phyloP scores from a whole-genome alignment of 2,329 filamentous ascomycete genomes.

The Hysterium pulicare region DNA sequence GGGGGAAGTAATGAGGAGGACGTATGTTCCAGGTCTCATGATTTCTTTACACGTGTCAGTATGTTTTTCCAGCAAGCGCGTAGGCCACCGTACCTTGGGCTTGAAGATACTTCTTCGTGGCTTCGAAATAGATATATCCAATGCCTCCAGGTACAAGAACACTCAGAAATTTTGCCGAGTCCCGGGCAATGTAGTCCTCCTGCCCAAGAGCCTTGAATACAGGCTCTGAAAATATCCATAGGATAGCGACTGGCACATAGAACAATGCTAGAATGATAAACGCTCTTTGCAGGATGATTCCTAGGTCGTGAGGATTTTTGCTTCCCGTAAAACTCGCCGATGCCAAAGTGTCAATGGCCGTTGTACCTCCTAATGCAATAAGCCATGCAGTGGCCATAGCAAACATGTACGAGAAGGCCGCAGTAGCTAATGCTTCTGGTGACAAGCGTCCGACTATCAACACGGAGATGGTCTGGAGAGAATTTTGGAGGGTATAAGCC shows the following conservation, averaged over 20 bases:
- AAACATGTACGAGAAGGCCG: conserved; percentile 91
- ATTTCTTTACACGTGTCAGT: conserved; percentile 45
- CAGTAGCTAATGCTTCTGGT: conserved; percentile 74
- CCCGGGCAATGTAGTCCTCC: conserved; percentile 69
- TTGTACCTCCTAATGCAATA: conserved; percentile 80
- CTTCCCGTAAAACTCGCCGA: conserved; percentile 80
- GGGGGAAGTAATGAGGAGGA: conserved; percentile 59
- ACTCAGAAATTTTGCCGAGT: conserved; percentile 70
- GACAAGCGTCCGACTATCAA: conserved; percentile 77
- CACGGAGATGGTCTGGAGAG: conserved; percentile 77
- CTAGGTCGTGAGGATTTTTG: conserved; percentile 72
- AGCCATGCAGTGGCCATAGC: conserved; percentile 87
- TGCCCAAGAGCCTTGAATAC: conserved; percentile 74
- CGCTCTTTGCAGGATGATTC: conserved; percentile 72
- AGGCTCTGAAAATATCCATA: conserved; percentile 74
- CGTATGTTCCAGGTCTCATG: conserved; percentile 63
- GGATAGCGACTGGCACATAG: conserved; percentile 67
- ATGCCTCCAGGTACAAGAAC: conserved; percentile 75
- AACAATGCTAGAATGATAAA: conserved; percentile 69
- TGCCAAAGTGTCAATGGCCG: conserved; percentile 79
- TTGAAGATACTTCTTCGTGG: conserved; percentile 62
- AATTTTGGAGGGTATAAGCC: conserved; percentile 83
- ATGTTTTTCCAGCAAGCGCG: too few species aligned
- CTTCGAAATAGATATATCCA: conserved; percentile 85
- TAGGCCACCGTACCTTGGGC: conserved; percentile 47